Percentiles rank a stretch among this genome's conserved stretches.
phyloP scores from a whole-genome alignment of 371 early-diverging fungal species.

The Batrachochytrium dendrobatidis region DNA sequence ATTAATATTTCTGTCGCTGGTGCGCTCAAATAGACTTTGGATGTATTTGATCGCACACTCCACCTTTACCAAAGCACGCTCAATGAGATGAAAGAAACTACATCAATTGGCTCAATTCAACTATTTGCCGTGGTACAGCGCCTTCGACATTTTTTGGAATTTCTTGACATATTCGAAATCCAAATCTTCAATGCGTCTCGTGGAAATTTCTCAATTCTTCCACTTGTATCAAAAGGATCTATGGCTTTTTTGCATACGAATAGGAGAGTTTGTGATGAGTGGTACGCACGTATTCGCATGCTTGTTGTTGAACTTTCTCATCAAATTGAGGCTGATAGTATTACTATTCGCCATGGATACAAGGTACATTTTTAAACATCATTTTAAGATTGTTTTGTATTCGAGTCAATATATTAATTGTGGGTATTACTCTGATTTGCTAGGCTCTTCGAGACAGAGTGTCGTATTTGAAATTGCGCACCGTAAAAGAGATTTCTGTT shows the following conservation, averaged over 20 bases:
- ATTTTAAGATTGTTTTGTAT: not conserved
- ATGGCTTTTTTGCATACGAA: slow-evolving; percentile 67
- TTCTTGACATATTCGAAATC: slow-evolving; percentile 66
- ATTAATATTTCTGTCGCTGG: slow-evolving; percentile 32
- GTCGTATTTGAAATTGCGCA: not conserved
- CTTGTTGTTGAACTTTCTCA: slow-evolving; percentile 13
- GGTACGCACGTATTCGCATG: slow-evolving; percentile 58
- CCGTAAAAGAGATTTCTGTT: slow-evolving; percentile 8
- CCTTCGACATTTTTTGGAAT: slow-evolving; percentile 33
- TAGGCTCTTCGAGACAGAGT: too few relatives aligned
- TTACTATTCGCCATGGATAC: not conserved
- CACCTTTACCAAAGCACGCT: too few relatives aligned
- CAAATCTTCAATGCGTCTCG: slow-evolving; percentile 61
- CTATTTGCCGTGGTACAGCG: not conserved
- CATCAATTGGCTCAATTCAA: not conserved
- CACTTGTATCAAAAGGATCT: slow-evolving; percentile 57
- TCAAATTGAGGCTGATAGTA: not conserved
- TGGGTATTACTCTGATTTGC: too few relatives aligned
- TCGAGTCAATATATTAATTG: too few relatives aligned
- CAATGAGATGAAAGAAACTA: not conserved
- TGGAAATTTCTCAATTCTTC: slow-evolving; percentile 52
- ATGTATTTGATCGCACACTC: slow-evolving; percentile 18
- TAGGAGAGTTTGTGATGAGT: slow-evolving; percentile 65
- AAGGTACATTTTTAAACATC: not conserved
- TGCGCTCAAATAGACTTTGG: slow-evolving; percentile 55